A percentile compares a stretch with the other conserved stretches of the same genome.
Conservation (phyloP, 208 protist genomes). For the Wallacemonas sp. region DNA sequence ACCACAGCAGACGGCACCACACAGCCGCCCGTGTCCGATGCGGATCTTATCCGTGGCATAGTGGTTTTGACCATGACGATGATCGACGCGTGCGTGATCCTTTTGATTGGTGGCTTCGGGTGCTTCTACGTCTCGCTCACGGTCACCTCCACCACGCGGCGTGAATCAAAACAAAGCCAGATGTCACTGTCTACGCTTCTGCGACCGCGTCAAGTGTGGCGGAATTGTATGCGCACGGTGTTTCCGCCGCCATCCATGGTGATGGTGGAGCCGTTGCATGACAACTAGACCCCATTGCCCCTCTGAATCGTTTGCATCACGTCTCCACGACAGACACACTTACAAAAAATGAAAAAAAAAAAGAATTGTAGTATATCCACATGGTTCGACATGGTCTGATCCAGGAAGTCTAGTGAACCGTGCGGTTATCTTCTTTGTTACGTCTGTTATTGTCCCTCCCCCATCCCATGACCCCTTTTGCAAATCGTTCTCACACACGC, state of each 20-base stretch:
- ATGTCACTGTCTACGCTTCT: constrained; percentile 26
- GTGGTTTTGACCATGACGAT: constrained; percentile 40
- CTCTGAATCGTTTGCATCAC: too few relatives aligned
- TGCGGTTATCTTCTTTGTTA: too few relatives aligned
- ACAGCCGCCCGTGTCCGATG: neutral
- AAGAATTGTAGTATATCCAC: too few relatives aligned
- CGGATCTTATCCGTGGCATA: constrained; percentile 14
- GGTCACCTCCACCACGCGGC: constrained; percentile 48
- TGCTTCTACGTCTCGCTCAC: constrained; percentile 60
- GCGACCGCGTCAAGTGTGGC: constrained; percentile 28
- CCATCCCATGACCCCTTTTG: too few relatives aligned
- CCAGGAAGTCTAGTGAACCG: too few relatives aligned
- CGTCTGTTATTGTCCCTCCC: too few relatives aligned
- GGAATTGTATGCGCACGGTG: constrained; percentile 27
- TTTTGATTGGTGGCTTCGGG: constrained; percentile 56
- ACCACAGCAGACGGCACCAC: neutral
- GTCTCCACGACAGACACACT: too few relatives aligned
- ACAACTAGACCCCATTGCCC: too few relatives aligned
- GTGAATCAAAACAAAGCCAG: constrained; percentile 40
- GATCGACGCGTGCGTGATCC: constrained; percentile 39
- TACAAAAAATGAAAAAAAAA: too few relatives aligned
- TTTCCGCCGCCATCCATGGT: constrained; percentile 37
- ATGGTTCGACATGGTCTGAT: too few relatives aligned
- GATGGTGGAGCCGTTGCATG: too few relatives aligned
- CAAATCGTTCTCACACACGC: too few relatives aligned